Percentiles rank a stretch among this genome's conserved stretches.
Conservation (phyloP, 768 basidiomycete genomes). For the Rhizopogon vulgaris region DNA sequence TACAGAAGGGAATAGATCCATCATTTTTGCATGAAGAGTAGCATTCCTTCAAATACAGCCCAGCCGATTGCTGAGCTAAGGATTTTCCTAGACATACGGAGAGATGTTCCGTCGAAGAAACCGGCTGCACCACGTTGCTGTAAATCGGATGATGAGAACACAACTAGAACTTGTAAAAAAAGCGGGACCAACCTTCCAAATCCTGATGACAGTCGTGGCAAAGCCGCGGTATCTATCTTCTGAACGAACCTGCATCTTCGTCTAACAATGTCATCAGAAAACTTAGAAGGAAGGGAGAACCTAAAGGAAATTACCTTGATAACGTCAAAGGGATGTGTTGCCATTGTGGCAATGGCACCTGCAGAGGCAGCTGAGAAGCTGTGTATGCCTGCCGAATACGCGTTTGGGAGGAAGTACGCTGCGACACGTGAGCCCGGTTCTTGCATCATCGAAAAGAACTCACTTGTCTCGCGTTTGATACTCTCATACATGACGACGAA, state of each 20-base stretch:
- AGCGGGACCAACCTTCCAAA: slow-evolving; percentile 54
- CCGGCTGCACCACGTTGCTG: slow-evolving; percentile 78
- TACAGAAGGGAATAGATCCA: slow-evolving; percentile 1
- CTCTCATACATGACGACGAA: slow-evolving; percentile 87
- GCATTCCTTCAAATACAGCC: slow-evolving; percentile 81
- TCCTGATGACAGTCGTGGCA: slow-evolving; percentile 51
- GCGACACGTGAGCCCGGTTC: slow-evolving; percentile 4
- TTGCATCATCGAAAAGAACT: slow-evolving; percentile 15
- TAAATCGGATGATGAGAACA: slow-evolving; percentile 1
- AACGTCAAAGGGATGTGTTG: slow-evolving; percentile 91
- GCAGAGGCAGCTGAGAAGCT: slow-evolving; percentile 70
- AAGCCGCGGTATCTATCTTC: slow-evolving; percentile 73
- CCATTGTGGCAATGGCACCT: slow-evolving; percentile 76
- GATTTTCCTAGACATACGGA: slow-evolving; percentile 82
- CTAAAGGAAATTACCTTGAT: slow-evolving; percentile 60
- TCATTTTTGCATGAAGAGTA: slow-evolving; percentile 48
- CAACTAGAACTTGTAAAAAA: not conserved
- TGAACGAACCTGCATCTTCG: slow-evolving; percentile 86
- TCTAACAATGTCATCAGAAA: slow-evolving; percentile 38
- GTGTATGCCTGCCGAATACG: slow-evolving; percentile 50
- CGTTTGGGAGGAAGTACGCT: slow-evolving; percentile 38
- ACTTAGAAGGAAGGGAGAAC: not conserved
- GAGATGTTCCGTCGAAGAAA: slow-evolving; percentile 81
- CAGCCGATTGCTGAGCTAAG: slow-evolving; percentile 87
- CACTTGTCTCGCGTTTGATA: slow-evolving; percentile 70